Evolutionary conservation across 1,284 basidiomycete species (phyloP).

Genomic region (Inonotus obliquus): DNA sequence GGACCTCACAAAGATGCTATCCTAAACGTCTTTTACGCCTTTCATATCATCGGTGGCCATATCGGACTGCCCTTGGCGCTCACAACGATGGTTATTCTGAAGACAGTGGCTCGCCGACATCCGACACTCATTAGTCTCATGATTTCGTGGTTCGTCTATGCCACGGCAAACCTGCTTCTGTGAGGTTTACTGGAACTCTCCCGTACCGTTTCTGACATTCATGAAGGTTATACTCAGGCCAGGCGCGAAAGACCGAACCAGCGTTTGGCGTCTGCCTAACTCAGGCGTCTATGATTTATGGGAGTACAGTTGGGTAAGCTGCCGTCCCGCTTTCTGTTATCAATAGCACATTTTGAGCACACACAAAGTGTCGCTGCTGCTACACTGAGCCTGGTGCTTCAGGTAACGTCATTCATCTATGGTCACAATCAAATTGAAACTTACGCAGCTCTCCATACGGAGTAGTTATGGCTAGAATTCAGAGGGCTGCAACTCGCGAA

Average conservation of each 20-base stretch:
- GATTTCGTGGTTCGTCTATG: conserved; percentile 9
- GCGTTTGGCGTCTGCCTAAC: conserved; percentile 12
- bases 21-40: conserved; percentile 7
- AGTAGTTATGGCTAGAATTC: conserved; percentile 16
- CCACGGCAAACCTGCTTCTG: conserved; percentile 17
- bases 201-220: background rate
- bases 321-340: background rate
- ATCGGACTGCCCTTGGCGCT: conserved; percentile 15
- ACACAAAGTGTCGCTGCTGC: conserved; percentile 6
- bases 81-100: conserved; percentile 11
- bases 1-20: conserved; percentile 10
- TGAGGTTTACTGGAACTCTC: background rate
- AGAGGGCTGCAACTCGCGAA: background rate
- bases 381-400: conserved; percentile 8
- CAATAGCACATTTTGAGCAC: background rate
- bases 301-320: conserved; percentile 12
- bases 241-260: background rate
- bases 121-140: conserved; percentile 14
- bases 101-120: conserved; percentile 7
- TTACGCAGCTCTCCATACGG: background rate
- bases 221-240: conserved; percentile 13
- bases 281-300: conserved; percentile 17
- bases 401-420: background rate
- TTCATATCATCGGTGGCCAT: conserved; percentile 15
- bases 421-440: no score